phyloP scores from a whole-genome alignment of 306 rosid species.

The Gleditsia sinensis region DNA sequence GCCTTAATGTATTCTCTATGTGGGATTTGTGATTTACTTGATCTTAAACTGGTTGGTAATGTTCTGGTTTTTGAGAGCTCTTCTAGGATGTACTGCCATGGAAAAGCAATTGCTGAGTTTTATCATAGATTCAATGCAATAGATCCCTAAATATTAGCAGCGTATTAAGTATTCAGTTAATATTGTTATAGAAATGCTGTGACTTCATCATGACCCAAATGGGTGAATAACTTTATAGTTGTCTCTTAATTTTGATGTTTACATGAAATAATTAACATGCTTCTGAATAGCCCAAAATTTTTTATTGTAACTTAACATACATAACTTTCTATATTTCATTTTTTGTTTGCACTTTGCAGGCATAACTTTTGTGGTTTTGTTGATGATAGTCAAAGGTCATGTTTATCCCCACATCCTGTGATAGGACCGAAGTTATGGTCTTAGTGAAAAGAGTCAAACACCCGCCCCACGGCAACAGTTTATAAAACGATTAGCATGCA shows the following conservation, averaged over 20 bases:
- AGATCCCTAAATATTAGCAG: background rate
- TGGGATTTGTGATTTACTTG: background rate
- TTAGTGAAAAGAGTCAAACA: background rate
- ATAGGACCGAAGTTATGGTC: background rate
- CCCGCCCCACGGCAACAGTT: background rate
- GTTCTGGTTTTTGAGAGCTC: conserved; percentile 3
- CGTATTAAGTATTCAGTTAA: background rate
- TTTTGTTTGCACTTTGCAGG: too few relatives aligned
- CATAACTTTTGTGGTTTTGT: too few relatives aligned
- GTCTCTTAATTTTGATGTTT: too few relatives aligned
- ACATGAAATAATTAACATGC: too few relatives aligned
- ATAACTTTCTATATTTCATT: too few relatives aligned
- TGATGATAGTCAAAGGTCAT: background rate
- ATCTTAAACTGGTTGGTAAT: background rate
- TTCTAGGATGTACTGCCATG: background rate
- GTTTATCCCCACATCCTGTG: background rate
- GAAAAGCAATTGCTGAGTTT: background rate
- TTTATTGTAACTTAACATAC: too few relatives aligned
- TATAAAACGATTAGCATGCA: too few relatives aligned
- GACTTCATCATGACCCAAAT: too few relatives aligned
- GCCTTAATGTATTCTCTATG: conserved; percentile 15
- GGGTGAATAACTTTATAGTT: too few relatives aligned
- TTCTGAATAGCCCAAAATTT: too few relatives aligned
- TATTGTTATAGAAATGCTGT: background rate
- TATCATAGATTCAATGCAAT: conserved; percentile 7